Conservation (phyloP, 495 filamentous ascomycete species). For the Aspergillus saccharolyticus region DNA sequence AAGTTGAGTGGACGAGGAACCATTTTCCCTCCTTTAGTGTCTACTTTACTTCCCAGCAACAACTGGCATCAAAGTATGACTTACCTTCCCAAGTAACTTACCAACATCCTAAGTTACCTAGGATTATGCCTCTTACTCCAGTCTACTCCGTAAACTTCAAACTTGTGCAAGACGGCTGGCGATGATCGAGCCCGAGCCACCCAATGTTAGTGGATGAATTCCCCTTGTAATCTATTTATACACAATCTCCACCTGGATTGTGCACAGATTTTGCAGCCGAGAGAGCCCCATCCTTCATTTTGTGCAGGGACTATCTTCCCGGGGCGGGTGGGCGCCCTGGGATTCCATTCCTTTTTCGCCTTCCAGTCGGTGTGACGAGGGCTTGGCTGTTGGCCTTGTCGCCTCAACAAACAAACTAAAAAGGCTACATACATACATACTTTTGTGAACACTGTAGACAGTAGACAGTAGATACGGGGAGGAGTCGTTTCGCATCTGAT, state of each 20-base stretch:
- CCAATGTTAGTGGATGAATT: background rate
- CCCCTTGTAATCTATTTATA: constrained; percentile 4
- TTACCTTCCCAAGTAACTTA: too few species aligned
- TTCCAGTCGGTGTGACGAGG: constrained; percentile 1
- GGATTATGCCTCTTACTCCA: too few species aligned
- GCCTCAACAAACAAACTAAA: background rate
- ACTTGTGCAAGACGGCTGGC: background rate
- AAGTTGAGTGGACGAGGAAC: background rate
- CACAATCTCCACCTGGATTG: background rate
- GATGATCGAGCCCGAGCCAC: background rate
- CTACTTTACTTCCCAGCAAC: background rate
- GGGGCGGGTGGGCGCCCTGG: background rate
- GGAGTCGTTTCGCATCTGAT: background rate
- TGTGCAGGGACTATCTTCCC: constrained; percentile 20
- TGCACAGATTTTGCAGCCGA: constrained; percentile 3
- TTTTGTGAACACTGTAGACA: too few species aligned
- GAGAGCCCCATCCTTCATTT: constrained; percentile 2
- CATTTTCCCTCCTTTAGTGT: background rate
- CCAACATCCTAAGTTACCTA: too few species aligned
- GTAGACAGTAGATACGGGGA: too few species aligned
- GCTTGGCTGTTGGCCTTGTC: background rate
- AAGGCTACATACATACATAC: too few species aligned
- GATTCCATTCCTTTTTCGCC: constrained; percentile 7
- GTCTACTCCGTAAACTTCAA: too few species aligned
- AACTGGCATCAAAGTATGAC: too few species aligned